Evolutionary conservation across 2,329 filamentous ascomycete genomes (phyloP), one percentile per base, ranked within the genome.

Genomic region (Metarhizium guizhouense): DNA sequence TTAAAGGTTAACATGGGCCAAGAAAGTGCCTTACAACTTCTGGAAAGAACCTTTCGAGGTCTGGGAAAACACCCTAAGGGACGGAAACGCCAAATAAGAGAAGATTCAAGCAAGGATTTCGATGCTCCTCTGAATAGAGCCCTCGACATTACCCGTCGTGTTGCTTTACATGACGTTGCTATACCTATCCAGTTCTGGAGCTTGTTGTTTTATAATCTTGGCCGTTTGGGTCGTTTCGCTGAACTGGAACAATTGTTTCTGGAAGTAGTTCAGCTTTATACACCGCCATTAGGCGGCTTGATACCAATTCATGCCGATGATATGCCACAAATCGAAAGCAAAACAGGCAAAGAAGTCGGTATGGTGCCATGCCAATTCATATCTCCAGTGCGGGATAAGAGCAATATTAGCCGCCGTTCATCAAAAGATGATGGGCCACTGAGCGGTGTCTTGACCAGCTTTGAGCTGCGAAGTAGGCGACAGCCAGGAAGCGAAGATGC

Each of bases 281-380:
- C 61, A 29, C 62, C 62, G 55, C 62, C 57, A n/a, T 48, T 61
- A 6, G 57, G 62, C 43, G 65, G 64, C 54, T 63, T 76, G 42
- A 66, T 79, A 38, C 73, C 74, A 0, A 67, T 80, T 32, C 74
- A 80, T 54, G 62, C 65, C 4, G 61, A 64, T 6, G 78, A 82
- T 58, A 61, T 77, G 11, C 78, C 72, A 25, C 49, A 6, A 13
- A 29, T 6, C 18, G 30, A 45, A 25, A 43, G 11, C 10, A 48
- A 16, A 30, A 30, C 20, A 16, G 45, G 25, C 20, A 48, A 48
- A 4, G 20, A 16, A 30, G 25, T 29, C 10, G 20, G 14, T 30
- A 14, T 16, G 4, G 6, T 32, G 20, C 11, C 7, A 16, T 18
- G 18, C 45, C 45, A 30, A 14, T 30, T 14, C 7, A 16, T 13